phyloP scores from a whole-genome alignment of 306 rosid genomes.

The Mimosa bimucronata region DNA sequence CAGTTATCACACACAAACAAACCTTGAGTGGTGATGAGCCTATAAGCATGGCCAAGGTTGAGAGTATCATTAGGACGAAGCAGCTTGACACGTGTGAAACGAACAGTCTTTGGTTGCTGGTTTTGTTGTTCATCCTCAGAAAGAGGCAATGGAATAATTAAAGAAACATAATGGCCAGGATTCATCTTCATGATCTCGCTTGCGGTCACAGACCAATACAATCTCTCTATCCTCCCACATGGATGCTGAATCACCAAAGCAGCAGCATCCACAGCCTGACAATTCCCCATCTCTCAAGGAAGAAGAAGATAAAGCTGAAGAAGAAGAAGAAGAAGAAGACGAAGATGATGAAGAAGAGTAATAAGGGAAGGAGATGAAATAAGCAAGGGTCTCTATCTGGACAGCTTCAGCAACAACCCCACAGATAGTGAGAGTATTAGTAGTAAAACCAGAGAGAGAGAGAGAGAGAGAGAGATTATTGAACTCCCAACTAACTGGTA shows the following conservation, averaged over 20 bases:
- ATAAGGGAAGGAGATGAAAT: slow-evolving; percentile 47
- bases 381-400: slow-evolving; percentile 64
- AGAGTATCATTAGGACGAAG: slow-evolving; percentile 84
- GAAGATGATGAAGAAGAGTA: slow-evolving; percentile 9
- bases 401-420: slow-evolving; percentile 67
- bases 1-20: slow-evolving; percentile 31
- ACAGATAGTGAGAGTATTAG: slow-evolving; percentile 34
- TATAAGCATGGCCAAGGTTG: slow-evolving; percentile 89
- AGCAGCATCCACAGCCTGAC: slow-evolving; percentile 96
- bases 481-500: slow-evolving; percentile 50
- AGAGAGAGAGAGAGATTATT: background rate
- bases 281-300: slow-evolving; percentile 66
- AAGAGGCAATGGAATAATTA: slow-evolving; percentile 80
- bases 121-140: slow-evolving; percentile 52
- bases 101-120: slow-evolving; percentile 48
- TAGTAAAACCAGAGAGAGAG: background rate
- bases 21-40: slow-evolving; percentile 88
- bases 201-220: slow-evolving; percentile 75
- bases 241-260: slow-evolving; percentile 96
- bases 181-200: slow-evolving; percentile 86
- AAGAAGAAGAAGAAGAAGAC: slow-evolving; percentile 38
- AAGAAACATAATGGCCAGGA: slow-evolving; percentile 88
- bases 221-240: slow-evolving; percentile 79
- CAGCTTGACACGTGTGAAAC: slow-evolving; percentile 83
- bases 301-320: slow-evolving; percentile 12